Evolutionary conservation across 192 early-diverging fungal species (phyloP), one percentile per base, ranked within the genome.

Genomic region (Oehlia diaphana): DNA sequence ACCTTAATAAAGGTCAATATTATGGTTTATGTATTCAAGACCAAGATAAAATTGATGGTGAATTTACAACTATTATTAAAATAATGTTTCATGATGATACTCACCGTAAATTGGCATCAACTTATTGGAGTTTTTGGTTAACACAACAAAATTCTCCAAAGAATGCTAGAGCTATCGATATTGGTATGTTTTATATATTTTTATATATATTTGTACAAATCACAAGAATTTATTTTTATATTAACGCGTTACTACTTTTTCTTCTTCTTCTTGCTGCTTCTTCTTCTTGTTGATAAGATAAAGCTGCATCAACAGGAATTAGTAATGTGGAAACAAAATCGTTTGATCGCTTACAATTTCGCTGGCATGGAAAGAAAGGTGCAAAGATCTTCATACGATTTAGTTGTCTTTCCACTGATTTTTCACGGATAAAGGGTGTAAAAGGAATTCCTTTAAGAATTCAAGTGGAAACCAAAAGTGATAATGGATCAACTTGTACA

Each of bases 321-420:
- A 63, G 84, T 13, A 75, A 89, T 62, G 83, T 89, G 16, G 90
- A 91, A 42, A 88, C 80, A 76, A 86, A 85, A 67, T 83, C 84
- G 7, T 92, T 94, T 88, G 92, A 94, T 82, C 87, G 91, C 13
- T 87, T 92, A 31, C 81, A 89, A n/a, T 92, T 94, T 83, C 86
- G 88, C 44, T 94, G 93, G 93, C 87, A 90, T 61, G 91, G 92
- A 4, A 86, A 86, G 33, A 83, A 84, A 37, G 89, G 90, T 4
- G 91, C 91, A 67, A 91, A 90, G 62, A 79, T 94, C 23, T 86
- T 88, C 81, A 76, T 94, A 35, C 87, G 89, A 63, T 94, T 93
- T 77, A 92, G 91, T 81, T 93, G 91, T 80, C 83, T 94, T 31
- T 94, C 93, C 2, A 94, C 93, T 0, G 93, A 94, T 76, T 94